Percentiles rank a stretch among this genome's conserved stretches.
These are phyloP conservation scores for Anisodus tanguticus DNA, from an alignment of 257 asterid genomes.

Conservation along the genomic window DNA sequence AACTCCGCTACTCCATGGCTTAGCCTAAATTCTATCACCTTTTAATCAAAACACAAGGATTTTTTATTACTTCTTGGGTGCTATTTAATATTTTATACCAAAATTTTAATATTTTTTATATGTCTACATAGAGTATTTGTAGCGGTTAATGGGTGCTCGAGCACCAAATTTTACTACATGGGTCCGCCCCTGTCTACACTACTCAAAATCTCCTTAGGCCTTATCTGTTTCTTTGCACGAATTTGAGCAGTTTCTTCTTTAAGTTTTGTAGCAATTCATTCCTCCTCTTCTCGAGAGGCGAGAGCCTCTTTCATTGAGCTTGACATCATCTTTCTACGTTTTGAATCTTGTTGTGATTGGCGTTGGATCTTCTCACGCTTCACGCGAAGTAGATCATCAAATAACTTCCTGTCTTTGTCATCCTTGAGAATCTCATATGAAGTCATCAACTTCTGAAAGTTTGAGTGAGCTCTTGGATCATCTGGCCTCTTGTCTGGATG, in stretches of 20 bases:
- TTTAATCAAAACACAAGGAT: no score
- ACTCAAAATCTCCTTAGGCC: conserved; percentile 29
- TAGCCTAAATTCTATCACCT: no score
- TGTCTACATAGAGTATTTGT: no score
- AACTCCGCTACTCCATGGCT: no score
- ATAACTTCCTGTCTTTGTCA: conserved; percentile 60
- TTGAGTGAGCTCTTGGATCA: conserved; percentile 56
- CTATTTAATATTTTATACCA: no score
- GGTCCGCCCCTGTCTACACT: conserved; percentile 44
- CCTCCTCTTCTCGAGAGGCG: conserved; percentile 71
- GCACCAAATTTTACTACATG: no score
- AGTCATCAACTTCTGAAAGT: conserved; percentile 57
- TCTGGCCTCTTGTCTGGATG: conserved; percentile 74
- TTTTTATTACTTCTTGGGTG: no score
- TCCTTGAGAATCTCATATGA: conserved; percentile 60
- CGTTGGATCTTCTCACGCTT: conserved; percentile 59
- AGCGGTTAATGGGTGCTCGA: no score
- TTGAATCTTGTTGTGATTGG: conserved; percentile 60
- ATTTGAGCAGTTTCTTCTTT: conserved; percentile 65
- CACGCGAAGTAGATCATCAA: conserved; percentile 61
- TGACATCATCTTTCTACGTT: conserved; percentile 71
- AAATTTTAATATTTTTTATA: no score
- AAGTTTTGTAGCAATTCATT: conserved; percentile 52
- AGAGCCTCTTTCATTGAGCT: conserved; percentile 65
- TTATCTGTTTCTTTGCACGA: conserved; percentile 44